Conservation (phyloP, 208 protist species). For the Herpetomonas samuelpessoai region DNA sequence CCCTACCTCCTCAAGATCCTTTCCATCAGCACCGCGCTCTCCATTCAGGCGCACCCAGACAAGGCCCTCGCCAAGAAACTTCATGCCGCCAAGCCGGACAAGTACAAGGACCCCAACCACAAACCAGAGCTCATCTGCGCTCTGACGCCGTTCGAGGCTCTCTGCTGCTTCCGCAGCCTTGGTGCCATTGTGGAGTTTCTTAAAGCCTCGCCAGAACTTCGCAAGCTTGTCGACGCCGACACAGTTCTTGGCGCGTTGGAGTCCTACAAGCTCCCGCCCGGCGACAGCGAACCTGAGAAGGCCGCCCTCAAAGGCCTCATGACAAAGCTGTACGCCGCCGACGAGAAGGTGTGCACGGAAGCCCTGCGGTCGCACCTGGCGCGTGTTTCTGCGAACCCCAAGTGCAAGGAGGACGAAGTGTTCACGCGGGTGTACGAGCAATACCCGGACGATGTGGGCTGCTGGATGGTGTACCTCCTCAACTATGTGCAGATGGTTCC, state of each 20-base stretch:
- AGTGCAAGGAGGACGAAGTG: constrained; percentile 63
- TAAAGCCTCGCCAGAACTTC: constrained; percentile 46
- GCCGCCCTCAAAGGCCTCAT: constrained; percentile 59
- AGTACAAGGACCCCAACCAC: constrained; percentile 98
- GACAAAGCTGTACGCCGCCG: constrained; percentile 50
- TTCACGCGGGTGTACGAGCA: constrained; percentile 86
- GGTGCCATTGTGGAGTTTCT: constrained; percentile 81
- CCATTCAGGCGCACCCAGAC: constrained; percentile 98
- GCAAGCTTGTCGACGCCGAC: constrained; percentile 29
- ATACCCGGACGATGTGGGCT: constrained; percentile 97
- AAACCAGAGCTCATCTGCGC: constrained; percentile 97
- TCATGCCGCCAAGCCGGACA: constrained; percentile 80
- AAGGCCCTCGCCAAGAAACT: constrained; percentile 92
- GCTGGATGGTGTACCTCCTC: constrained; percentile 97
- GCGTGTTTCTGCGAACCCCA: constrained; percentile 25
- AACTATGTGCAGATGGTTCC: constrained; percentile 94
- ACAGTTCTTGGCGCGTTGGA: constrained; percentile 26
- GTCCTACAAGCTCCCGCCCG: constrained; percentile 10
- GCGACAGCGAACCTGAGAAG: constrained; percentile 46
- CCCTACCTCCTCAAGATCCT: constrained; percentile 98
- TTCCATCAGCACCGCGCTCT: constrained; percentile 95
- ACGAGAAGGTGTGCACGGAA: constrained; percentile 29
- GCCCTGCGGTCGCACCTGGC: constrained; percentile 57
- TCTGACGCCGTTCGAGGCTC: constrained; percentile 92
- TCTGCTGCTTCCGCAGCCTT: constrained; percentile 95